Evolutionary conservation across 768 basidiomycete species (phyloP), one percentile per base, ranked within the genome.

Genomic region (Pleurotus giganteus): DNA sequence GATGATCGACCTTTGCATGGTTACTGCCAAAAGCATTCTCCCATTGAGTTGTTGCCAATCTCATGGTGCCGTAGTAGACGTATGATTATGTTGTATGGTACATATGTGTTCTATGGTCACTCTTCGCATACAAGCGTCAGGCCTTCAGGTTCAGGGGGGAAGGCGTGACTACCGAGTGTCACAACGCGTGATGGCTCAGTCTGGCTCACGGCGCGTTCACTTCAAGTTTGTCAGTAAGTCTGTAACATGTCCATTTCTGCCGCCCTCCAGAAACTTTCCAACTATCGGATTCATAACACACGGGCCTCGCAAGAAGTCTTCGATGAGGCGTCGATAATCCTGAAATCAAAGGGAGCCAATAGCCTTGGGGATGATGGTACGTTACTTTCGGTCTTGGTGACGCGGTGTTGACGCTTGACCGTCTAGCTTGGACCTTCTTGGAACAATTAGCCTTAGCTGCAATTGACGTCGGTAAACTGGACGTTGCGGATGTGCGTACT

Each of bases 371-470:
- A 87, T 55, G 83, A 88, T 57, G 75, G 86, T 85, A 55, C 49
- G 71, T 57, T 29, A 12, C 21, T 39, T 11, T 15, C 28, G 12
- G 13, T 26, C 8, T 13, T 24, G 9, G 49, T 47, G 60, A 59
- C 58, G 47, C 60, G 46, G 9, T 28, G 45, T 47, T 36, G 12
- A 26, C 21, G 15, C 17, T 13, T 37, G 17, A 42, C 31, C 21
- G 41, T 3, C 54, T 49, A 50, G 93, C 78, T 27, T 94, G 90
- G 91, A 78, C 79, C 9, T 85, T 90, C 58, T 69, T 91, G 6
- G 94, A 96, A 63, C 91, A 94, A 62, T 75, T 94, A 2, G 79
- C 84, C 2, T 68, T 91, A 46, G 90, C 94, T 2, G 79, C 93
- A 3, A 72, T 93, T 47, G 91, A 95, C 60, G 72, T 87, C 11